Conservation (phyloP, 495 filamentous ascomycete species). For the Hypoxylon crocopeplum region DNA sequence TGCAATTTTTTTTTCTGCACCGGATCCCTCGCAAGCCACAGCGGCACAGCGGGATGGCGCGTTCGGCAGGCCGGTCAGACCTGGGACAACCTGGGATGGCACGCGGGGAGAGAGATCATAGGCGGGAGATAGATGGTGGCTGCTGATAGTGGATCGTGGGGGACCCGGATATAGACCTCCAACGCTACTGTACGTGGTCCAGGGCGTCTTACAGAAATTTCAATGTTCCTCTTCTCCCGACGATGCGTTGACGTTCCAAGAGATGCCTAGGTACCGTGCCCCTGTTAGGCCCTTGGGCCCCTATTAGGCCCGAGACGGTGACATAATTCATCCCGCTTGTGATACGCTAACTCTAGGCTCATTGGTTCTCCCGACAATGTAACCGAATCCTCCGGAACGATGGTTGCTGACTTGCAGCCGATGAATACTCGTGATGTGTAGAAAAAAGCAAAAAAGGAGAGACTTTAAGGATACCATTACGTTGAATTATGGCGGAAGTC, state of each 20-base stretch:
- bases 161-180: slow-evolving; percentile 18
- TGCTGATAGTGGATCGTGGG: slow-evolving; percentile 36
- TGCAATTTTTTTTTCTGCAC: slow-evolving; percentile 17
- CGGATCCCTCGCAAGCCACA: slow-evolving; percentile 24
- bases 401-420: slow-evolving; percentile 36
- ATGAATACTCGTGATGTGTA: slow-evolving; percentile 15
- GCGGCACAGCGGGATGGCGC: slow-evolving; percentile 18
- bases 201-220: too few species aligned
- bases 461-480: background rate
- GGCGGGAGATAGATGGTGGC: slow-evolving; percentile 32
- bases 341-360: slow-evolving; percentile 24
- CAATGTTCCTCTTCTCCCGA: slow-evolving; percentile 19
- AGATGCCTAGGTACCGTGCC: slow-evolving; percentile 23
- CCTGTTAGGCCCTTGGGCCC: too few species aligned
- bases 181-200: slow-evolving; percentile 2
- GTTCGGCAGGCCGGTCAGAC: background rate
- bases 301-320: slow-evolving; percentile 30
- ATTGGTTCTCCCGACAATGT: slow-evolving; percentile 34
- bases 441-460: slow-evolving; percentile 4
- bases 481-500: background rate
- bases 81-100: slow-evolving; percentile 7
- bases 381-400: slow-evolving; percentile 35
- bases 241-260: slow-evolving; percentile 32
- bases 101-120: slow-evolving; percentile 37
- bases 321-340: slow-evolving; percentile 34